A percentile compares a stretch with the other conserved stretches of the same genome.
These are phyloP conservation scores for Omphalotus guepiniiformis DNA, from an alignment of 768 basidiomycete genomes.

Conservation along the genomic window DNA sequence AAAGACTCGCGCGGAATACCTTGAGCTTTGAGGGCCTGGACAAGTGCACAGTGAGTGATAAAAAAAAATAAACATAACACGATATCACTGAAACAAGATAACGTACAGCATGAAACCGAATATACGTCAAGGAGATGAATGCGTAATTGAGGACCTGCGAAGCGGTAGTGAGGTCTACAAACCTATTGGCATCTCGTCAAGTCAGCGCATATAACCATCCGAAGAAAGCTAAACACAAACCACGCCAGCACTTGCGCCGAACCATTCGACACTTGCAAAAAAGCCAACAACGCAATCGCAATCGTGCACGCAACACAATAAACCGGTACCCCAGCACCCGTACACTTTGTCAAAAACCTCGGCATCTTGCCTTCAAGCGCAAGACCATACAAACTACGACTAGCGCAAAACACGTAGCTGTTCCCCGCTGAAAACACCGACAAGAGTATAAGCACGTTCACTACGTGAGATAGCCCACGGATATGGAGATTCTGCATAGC, in stretches of 20 bases:
- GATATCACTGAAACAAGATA: background rate
- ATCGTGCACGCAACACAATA: slow-evolving; percentile 45
- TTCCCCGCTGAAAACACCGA: slow-evolving; percentile 70
- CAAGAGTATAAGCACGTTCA: slow-evolving; percentile 68
- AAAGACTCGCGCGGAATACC: slow-evolving; percentile 39
- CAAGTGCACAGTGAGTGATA: no score
- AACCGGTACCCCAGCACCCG: slow-evolving; percentile 51
- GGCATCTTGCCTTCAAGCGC: slow-evolving; percentile 61
- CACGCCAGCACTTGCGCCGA: slow-evolving; percentile 43
- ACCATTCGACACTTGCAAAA: slow-evolving; percentile 44
- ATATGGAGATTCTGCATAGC: slow-evolving; percentile 70
- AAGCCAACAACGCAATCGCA: slow-evolving; percentile 34
- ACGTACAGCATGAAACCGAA: slow-evolving; percentile 41
- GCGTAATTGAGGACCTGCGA: slow-evolving; percentile 44
- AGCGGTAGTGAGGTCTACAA: slow-evolving; percentile 44
- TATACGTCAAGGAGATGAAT: slow-evolving; percentile 41
- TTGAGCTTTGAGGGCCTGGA: slow-evolving; percentile 41
- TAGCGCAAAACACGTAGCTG: slow-evolving; percentile 58
- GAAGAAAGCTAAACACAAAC: slow-evolving; percentile 18
- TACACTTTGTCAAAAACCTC: slow-evolving; percentile 46
- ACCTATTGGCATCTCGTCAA: no score
- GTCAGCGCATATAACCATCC: background rate
- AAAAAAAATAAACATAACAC: background rate
- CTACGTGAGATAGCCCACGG: slow-evolving; percentile 53
- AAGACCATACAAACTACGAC: slow-evolving; percentile 46